Conservation (phyloP, 2,329 filamentous ascomycete genomes). For the Penicillium expansum region DNA sequence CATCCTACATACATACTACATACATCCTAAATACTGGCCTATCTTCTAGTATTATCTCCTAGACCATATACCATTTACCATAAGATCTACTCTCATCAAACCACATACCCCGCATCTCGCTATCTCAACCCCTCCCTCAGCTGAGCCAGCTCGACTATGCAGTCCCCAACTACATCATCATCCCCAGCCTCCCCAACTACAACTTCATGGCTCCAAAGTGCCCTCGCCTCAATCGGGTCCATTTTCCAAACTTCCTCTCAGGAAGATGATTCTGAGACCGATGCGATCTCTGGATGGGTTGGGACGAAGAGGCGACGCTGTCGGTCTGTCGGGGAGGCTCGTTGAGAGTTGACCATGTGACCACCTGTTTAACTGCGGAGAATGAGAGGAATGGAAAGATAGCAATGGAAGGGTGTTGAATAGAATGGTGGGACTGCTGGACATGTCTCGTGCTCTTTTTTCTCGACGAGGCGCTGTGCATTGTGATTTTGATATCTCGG, state of each 20-base stretch:
- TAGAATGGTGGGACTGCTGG: background rate
- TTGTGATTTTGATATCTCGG: too few species aligned
- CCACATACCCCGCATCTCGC: background rate
- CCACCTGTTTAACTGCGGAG: background rate
- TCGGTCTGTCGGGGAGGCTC: slow-evolving; percentile 20
- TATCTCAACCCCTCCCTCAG: background rate
- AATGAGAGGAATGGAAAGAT: background rate
- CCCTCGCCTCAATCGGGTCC: slow-evolving; percentile 11
- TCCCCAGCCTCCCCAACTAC: background rate
- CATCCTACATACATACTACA: background rate
- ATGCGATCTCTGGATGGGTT: slow-evolving; percentile 23
- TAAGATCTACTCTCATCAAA: background rate
- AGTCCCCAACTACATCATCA: background rate
- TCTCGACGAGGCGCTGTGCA: background rate
- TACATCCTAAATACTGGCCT: background rate
- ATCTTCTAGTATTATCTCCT: background rate
- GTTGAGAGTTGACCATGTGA: slow-evolving; percentile 2
- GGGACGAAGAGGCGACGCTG: slow-evolving; percentile 19
- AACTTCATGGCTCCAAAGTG: slow-evolving; percentile 11
- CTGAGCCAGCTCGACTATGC: background rate
- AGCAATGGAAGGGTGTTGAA: background rate
- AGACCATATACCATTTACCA: background rate
- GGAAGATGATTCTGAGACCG: slow-evolving; percentile 12
- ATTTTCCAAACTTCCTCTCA: slow-evolving; percentile 7
- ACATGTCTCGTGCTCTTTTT: background rate